phyloP scores from a whole-genome alignment of 805 yeast genomes.

The Candida taoyuanica region DNA sequence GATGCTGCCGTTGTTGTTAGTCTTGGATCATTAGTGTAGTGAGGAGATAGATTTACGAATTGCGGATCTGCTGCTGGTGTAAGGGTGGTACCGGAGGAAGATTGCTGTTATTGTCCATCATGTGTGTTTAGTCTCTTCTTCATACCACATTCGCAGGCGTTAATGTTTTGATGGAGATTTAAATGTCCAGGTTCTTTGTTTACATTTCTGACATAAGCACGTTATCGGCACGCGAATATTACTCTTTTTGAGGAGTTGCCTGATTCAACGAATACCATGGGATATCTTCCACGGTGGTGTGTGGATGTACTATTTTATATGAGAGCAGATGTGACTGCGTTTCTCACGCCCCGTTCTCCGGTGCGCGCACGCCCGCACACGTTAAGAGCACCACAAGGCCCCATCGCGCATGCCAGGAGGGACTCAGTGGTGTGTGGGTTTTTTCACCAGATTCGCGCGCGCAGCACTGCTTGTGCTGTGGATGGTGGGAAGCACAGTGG shows the following conservation, averaged over 20 bases:
- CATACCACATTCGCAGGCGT: too few species aligned
- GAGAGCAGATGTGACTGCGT: slow-evolving; percentile 11
- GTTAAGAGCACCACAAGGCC: neutral
- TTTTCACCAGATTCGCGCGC: too few species aligned
- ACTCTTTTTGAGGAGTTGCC: too few species aligned
- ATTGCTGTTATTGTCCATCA: neutral
- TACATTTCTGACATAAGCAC: slow-evolving; percentile 18
- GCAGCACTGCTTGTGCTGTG: too few species aligned
- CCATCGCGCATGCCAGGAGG: slow-evolving; percentile 1
- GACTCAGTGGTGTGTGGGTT: slow-evolving; percentile 13
- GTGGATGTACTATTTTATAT: neutral
- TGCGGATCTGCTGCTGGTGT: slow-evolving; percentile 18
- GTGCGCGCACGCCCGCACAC: slow-evolving; percentile 12
- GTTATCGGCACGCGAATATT: slow-evolving; percentile 1
- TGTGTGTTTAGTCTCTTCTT: too few species aligned
- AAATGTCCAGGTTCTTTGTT: slow-evolving; percentile 5
- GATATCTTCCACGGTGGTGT: neutral
- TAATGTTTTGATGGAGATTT: neutral
- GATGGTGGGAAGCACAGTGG: slow-evolving; percentile 25
- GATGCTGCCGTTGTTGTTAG: slow-evolving; percentile 34
- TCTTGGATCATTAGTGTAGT: slow-evolving; percentile 9
- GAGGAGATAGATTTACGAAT: slow-evolving; percentile 17
- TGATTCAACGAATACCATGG: too few species aligned
- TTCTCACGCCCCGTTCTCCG: too few species aligned
- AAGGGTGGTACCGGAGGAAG: slow-evolving; percentile 22